These are phyloP conservation scores for Glonium stellatum DNA, from an alignment of 495 filamentous ascomycete genomes.

Conservation along the genomic window DNA sequence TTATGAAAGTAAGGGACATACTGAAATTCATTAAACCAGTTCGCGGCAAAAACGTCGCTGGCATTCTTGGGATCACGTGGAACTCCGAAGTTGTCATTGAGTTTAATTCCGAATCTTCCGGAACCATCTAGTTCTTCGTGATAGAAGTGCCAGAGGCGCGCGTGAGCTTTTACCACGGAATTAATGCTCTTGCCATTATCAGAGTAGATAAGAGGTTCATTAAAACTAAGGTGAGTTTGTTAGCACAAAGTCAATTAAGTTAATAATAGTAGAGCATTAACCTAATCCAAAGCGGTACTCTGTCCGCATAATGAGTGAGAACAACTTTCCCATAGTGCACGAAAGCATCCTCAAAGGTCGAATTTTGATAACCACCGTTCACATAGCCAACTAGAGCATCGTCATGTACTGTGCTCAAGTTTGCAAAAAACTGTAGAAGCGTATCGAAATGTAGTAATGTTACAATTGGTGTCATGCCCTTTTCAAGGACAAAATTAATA, in stretches of 20 bases:
- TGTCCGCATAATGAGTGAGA: slow-evolving; percentile 39
- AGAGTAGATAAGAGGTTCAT: slow-evolving; percentile 39
- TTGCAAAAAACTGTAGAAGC: slow-evolving; percentile 31
- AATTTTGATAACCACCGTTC: slow-evolving; percentile 32
- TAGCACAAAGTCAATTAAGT: neutral
- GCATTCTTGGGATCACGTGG: slow-evolving; percentile 35
- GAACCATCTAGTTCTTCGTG: slow-evolving; percentile 38
- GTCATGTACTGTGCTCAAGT: slow-evolving; percentile 31
- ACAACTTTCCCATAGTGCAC: slow-evolving; percentile 39
- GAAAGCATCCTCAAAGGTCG: slow-evolving; percentile 36
- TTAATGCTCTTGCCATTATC: slow-evolving; percentile 34
- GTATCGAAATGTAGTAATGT: slow-evolving; percentile 42
- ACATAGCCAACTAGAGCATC: slow-evolving; percentile 23
- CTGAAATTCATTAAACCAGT: slow-evolving; percentile 40
- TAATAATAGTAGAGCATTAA: neutral
- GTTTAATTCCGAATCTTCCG: slow-evolving; percentile 39
- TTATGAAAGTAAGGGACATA: neutral
- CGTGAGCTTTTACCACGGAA: slow-evolving; percentile 39
- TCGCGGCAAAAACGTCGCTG: slow-evolving; percentile 36
- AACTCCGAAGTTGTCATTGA: slow-evolving; percentile 41
- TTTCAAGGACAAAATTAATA: slow-evolving; percentile 39
- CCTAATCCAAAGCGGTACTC: slow-evolving; percentile 42
- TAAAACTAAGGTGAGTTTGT: slow-evolving; percentile 29
- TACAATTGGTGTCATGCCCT: slow-evolving; percentile 41
- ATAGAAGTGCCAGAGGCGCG: slow-evolving; percentile 40